phyloP scores from a whole-genome alignment of 2,329 filamentous ascomycete species.

The Geosmithia morbida region DNA sequence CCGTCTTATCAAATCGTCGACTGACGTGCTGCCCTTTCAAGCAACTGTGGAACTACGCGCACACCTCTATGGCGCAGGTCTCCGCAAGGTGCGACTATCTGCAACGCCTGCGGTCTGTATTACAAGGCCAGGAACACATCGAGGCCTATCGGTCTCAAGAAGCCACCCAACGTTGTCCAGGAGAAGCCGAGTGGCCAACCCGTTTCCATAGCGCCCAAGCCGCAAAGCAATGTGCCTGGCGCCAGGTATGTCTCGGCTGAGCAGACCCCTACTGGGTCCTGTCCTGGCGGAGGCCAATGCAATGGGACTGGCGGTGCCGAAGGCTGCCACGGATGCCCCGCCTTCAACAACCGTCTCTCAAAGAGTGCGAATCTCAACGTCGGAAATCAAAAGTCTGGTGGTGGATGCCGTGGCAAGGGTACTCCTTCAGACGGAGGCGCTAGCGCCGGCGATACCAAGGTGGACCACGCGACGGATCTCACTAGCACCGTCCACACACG shows the following conservation, averaged over 20 bases:
- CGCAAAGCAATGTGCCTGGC: slow-evolving; percentile 24
- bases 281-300: slow-evolving; percentile 85
- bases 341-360: slow-evolving; percentile 91
- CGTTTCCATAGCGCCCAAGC: slow-evolving; percentile 22
- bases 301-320: slow-evolving; percentile 94
- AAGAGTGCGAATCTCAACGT: slow-evolving; percentile 65
- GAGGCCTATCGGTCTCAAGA: slow-evolving; percentile 80
- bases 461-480: slow-evolving; percentile 14
- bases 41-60: slow-evolving; percentile 88
- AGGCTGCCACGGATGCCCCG: slow-evolving; percentile 88
- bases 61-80: slow-evolving; percentile 93
- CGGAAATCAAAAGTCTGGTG: slow-evolving; percentile 26
- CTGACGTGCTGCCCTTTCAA: slow-evolving; percentile 19
- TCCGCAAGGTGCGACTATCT: slow-evolving; percentile 85
- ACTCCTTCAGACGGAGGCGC: not conserved
- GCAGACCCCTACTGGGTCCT: slow-evolving; percentile 67
- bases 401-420: slow-evolving; percentile 12
- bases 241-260: slow-evolving; percentile 69
- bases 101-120: slow-evolving; percentile 94
- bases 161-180: slow-evolving; percentile 41
- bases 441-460: slow-evolving; percentile 9
- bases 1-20: slow-evolving; percentile 1
- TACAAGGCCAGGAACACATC: slow-evolving; percentile 85
- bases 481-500: slow-evolving; percentile 7
- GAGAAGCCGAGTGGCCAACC: slow-evolving; percentile 22